Evolutionary conservation across 2,329 filamentous ascomycete species (phyloP).

Genomic region (Periglandula ipomoeae): DNA sequence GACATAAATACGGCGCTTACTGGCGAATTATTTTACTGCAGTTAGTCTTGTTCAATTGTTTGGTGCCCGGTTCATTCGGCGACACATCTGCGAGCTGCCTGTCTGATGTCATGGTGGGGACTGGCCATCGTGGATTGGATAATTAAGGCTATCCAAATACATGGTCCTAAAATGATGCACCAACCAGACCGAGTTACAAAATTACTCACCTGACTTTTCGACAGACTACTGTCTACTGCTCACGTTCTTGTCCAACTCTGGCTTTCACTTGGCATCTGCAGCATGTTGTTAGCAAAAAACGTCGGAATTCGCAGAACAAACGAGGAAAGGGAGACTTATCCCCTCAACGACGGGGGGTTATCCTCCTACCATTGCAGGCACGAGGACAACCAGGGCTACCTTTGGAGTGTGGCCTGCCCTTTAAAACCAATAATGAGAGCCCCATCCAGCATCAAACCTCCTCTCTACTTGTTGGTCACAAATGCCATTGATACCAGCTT

Average conservation of each 20-base stretch:
- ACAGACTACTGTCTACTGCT: not conserved
- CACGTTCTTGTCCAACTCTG: not conserved
- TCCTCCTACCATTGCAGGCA: constrained; percentile 42
- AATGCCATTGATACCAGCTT: constrained; percentile 16
- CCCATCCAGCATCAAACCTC: not conserved
- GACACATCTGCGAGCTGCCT: too few species aligned
- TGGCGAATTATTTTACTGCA: too few species aligned
- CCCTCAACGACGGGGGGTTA: constrained; percentile 35
- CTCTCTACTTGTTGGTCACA: not conserved
- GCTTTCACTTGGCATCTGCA: not conserved
- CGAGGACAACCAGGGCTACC: constrained; percentile 40
- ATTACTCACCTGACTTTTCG: not conserved
- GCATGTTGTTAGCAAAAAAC: constrained; percentile 2
- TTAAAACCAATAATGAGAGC: constrained; percentile 14
- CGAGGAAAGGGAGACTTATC: constrained; percentile 36
- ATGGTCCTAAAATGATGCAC: not conserved
- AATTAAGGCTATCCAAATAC: not conserved
- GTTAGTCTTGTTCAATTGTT: too few species aligned
- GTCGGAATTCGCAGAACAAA: not conserved
- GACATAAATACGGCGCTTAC: too few species aligned
- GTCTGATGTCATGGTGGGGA: too few species aligned
- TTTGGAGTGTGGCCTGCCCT: constrained; percentile 27
- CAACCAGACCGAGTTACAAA: not conserved
- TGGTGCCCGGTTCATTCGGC: too few species aligned
- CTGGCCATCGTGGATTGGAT: too few species aligned